These are phyloP conservation scores for Mycena metata DNA, from an alignment of 768 basidiomycete genomes.

Conservation along the genomic window DNA sequence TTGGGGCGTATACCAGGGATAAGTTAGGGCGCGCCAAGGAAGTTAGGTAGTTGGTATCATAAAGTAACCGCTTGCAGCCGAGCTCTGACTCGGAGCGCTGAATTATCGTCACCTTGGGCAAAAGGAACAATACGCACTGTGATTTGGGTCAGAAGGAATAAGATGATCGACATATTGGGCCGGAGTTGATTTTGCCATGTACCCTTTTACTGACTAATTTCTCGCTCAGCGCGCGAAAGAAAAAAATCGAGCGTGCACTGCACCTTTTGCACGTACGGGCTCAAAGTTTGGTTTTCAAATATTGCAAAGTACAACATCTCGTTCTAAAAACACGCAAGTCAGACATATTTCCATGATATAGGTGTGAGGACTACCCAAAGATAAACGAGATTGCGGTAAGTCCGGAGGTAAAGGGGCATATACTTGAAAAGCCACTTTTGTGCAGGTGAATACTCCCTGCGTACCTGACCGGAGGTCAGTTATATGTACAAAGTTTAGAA, in stretches of 20 bases:
- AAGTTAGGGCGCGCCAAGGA: conserved; percentile 68
- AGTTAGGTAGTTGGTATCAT: conserved; percentile 71
- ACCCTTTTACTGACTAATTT: conserved; percentile 7
- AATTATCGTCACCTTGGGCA: background rate
- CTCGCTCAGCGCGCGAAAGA: conserved; percentile 37
- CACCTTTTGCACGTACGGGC: conserved; percentile 17
- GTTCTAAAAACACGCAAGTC: background rate
- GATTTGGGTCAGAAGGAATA: conserved; percentile 54
- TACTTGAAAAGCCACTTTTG: conserved; percentile 18
- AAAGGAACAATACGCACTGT: background rate
- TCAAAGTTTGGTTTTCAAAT: conserved; percentile 13
- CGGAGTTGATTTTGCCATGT: conserved; percentile 14
- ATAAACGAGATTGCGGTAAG: conserved; percentile 30
- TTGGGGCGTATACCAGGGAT: conserved; percentile 60
- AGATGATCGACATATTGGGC: conserved; percentile 13
- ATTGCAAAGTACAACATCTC: conserved; percentile 27
- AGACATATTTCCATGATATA: background rate
- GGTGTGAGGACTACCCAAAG: conserved; percentile 21
- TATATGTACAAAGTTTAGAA: conserved; percentile 3
- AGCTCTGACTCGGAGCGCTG: conserved; percentile 51
- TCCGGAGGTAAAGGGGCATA: conserved; percentile 30
- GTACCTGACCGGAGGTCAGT: conserved; percentile 13
- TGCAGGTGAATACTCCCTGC: conserved; percentile 31
- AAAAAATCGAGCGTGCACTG: conserved; percentile 20
- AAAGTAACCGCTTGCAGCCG: conserved; percentile 75